Evolutionary conservation across 768 basidiomycete genomes (phyloP).

Genomic region (Pisolithus microcarpus): DNA sequence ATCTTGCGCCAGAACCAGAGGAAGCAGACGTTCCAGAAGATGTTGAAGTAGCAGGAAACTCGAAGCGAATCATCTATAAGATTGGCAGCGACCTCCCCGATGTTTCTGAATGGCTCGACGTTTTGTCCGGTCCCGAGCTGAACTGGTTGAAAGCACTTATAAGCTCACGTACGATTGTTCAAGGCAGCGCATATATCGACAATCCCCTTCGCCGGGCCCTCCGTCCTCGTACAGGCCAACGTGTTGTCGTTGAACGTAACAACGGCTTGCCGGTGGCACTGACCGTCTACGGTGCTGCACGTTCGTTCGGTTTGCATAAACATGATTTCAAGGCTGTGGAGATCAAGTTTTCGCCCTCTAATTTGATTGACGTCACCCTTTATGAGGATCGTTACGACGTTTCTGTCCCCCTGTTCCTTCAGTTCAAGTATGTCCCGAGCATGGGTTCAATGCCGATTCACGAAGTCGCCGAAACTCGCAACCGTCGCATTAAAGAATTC

Average conservation of each 20-base stretch:
- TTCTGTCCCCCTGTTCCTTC: slow-evolving; percentile 73
- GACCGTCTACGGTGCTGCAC: slow-evolving; percentile 67
- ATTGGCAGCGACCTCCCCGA: slow-evolving; percentile 53
- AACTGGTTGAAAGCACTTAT: slow-evolving; percentile 85
- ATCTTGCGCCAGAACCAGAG: slow-evolving; percentile 56
- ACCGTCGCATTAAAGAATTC: slow-evolving; percentile 89
- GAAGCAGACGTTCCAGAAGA: slow-evolving; percentile 31
- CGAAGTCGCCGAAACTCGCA: slow-evolving; percentile 77
- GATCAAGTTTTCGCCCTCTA: slow-evolving; percentile 51
- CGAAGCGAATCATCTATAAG: slow-evolving; percentile 41
- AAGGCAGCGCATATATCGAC: slow-evolving; percentile 76
- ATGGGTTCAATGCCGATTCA: slow-evolving; percentile 91
- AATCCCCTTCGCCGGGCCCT: slow-evolving; percentile 88
- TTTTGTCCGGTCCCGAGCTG: slow-evolving; percentile 72
- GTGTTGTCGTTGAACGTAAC: slow-evolving; percentile 53
- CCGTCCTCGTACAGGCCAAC: slow-evolving; percentile 73
- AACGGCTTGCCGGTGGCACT: slow-evolving; percentile 50
- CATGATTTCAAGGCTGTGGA: slow-evolving; percentile 77
- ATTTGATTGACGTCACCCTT: slow-evolving; percentile 63
- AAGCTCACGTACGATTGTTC: slow-evolving; percentile 76
- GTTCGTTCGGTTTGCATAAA: slow-evolving; percentile 71
- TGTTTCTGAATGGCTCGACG: slow-evolving; percentile 70
- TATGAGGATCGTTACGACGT: slow-evolving; percentile 75
- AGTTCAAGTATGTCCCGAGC: slow-evolving; percentile 82
- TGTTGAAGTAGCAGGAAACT: slow-evolving; percentile 36